These are phyloP conservation scores for Trichoderma cornu-damae DNA, from an alignment of 2,329 filamentous ascomycete genomes.

Conservation along the genomic window DNA sequence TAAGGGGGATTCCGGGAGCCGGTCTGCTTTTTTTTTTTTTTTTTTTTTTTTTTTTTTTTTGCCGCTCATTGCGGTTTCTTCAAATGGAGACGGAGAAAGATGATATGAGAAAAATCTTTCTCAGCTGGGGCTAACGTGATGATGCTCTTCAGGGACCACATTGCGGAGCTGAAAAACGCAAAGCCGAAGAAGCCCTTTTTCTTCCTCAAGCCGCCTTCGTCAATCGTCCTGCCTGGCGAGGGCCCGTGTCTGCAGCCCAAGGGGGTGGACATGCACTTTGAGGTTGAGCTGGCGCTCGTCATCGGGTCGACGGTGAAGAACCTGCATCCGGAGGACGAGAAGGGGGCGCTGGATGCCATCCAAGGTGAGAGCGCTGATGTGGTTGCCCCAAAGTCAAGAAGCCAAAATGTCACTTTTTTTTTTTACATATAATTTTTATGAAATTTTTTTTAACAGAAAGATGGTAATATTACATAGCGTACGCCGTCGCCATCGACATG, in stretches of 20 bases:
- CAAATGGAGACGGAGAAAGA: neutral
- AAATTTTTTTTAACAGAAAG: neutral
- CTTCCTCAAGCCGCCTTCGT: constrained; percentile 91
- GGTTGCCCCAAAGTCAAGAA: too few species aligned
- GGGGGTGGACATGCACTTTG: constrained; percentile 85
- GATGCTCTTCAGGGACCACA: constrained; percentile 64
- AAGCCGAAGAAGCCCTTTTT: constrained; percentile 96
- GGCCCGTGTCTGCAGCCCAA: constrained; percentile 77
- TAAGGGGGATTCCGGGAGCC: constrained; percentile 42
- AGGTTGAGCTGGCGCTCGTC: constrained; percentile 87
- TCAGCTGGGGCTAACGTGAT: neutral
- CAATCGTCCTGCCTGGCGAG: constrained; percentile 71
- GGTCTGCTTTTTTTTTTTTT: too few species aligned
- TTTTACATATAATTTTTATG: neutral
- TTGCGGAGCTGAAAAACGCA: constrained; percentile 81
- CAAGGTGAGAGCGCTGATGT: too few species aligned
- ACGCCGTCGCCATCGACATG: constrained; percentile 93
- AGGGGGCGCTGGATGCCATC: constrained; percentile 76
- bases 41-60: too few species aligned
- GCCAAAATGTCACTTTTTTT: too few species aligned
- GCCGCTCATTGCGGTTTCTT: too few species aligned
- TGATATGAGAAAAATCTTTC: too few species aligned
- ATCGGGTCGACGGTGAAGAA: constrained; percentile 78
- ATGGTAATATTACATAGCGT: constrained; percentile 50
- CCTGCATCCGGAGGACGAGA: constrained; percentile 65